These are phyloP conservation scores for Pilobolus umbonatus DNA, from an alignment of 192 early-diverging fungal genomes.

Conservation along the genomic window DNA sequence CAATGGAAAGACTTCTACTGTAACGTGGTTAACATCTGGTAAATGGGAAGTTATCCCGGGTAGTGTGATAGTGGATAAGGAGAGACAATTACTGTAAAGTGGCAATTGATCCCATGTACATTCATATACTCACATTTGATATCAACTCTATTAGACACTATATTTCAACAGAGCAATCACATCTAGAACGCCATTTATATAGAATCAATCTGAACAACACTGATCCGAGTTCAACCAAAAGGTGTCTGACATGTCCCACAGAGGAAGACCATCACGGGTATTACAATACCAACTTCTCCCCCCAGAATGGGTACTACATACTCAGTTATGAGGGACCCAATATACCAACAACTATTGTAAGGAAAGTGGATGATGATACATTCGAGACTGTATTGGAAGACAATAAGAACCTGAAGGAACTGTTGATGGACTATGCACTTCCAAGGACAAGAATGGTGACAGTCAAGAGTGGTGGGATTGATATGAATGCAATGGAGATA, in stretches of 20 bases:
- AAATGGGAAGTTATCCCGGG: slow-evolving; percentile 61
- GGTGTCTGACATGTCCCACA: slow-evolving; percentile 27
- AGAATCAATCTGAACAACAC: slow-evolving; percentile 17
- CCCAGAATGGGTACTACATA: slow-evolving; percentile 64
- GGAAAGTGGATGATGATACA: slow-evolving; percentile 43
- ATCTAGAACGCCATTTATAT: slow-evolving; percentile 39
- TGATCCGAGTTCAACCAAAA: slow-evolving; percentile 7
- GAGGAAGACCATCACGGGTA: slow-evolving; percentile 48
- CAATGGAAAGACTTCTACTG: not conserved
- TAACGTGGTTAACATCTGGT: slow-evolving; percentile 62
- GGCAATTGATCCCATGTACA: slow-evolving; percentile 20
- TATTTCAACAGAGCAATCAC: slow-evolving; percentile 32
- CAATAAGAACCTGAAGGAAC: slow-evolving; percentile 44
- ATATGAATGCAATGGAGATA: slow-evolving; percentile 71
- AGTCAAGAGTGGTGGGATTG: slow-evolving; percentile 30
- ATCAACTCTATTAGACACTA: slow-evolving; percentile 17
- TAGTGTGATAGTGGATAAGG: slow-evolving; percentile 38
- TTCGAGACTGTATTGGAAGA: slow-evolving; percentile 55
- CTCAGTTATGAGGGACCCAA: slow-evolving; percentile 81
- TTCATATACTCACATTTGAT: not conserved
- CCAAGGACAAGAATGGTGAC: slow-evolving; percentile 45
- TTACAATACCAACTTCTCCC: slow-evolving; percentile 72
- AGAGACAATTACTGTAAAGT: slow-evolving; percentile 40
- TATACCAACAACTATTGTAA: slow-evolving; percentile 71
- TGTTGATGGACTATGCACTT: slow-evolving; percentile 52